Evolutionary conservation across 176 grass and related monocot species (phyloP).

Genomic region (Zizania latifolia): DNA sequence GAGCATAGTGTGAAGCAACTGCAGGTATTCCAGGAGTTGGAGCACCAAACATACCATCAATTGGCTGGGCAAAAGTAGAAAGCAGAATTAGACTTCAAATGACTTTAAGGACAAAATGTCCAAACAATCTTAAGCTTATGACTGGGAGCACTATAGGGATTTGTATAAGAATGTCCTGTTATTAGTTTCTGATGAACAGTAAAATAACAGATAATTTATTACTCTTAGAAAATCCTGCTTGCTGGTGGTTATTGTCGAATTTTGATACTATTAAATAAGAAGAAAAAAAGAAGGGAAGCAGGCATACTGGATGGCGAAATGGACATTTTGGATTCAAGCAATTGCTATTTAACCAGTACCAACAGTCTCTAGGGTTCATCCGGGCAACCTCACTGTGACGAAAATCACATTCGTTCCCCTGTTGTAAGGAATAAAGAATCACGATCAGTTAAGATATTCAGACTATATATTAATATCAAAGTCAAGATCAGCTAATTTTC

Average conservation of each 20-base stretch:
- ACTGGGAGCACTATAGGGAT: background rate
- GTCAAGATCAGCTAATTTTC: background rate
- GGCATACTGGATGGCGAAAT: slow-evolving; percentile 80
- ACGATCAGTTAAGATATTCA: background rate
- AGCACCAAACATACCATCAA: slow-evolving; percentile 64
- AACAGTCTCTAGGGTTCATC: slow-evolving; percentile 91
- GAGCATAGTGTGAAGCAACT: slow-evolving; percentile 33
- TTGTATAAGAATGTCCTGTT: background rate
- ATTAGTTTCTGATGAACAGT: background rate
- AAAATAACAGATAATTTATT: background rate
- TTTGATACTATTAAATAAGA: background rate
- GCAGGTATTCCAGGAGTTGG: slow-evolving; percentile 40
- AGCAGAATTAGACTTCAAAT: slow-evolving; percentile 22
- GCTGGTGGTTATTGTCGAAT: background rate
- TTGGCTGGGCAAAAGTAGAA: slow-evolving; percentile 54
- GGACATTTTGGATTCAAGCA: slow-evolving; percentile 90
- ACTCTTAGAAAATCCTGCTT: background rate
- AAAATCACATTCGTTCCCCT: slow-evolving; percentile 93
- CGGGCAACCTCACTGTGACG: slow-evolving; percentile 90
- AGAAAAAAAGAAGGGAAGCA: background rate
- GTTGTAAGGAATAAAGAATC: slow-evolving; percentile 1
- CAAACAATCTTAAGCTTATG: background rate
- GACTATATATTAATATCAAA: background rate
- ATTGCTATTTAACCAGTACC: slow-evolving; percentile 81
- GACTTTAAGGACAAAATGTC: slow-evolving; percentile 9